Evolutionary conservation across 768 basidiomycete species (phyloP).

Genomic region (Tylopilus plumbeoviolaceoides): DNA sequence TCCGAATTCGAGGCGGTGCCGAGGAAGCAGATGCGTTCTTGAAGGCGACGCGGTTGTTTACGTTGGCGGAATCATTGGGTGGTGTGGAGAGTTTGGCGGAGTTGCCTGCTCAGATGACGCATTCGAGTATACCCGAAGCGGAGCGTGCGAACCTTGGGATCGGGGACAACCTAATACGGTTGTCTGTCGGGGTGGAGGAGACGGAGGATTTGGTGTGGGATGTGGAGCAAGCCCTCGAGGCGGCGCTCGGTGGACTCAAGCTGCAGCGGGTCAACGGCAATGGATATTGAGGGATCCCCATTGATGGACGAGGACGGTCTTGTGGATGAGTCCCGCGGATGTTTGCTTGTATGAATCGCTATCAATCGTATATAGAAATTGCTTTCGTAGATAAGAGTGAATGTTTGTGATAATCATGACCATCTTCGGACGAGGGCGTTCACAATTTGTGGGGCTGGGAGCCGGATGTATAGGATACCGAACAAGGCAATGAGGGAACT

Average conservation of each 20-base stretch:
- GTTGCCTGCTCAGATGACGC: conserved; percentile 86
- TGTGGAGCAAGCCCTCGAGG: conserved; percentile 26
- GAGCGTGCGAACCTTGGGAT: conserved; percentile 74
- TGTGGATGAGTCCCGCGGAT: no score
- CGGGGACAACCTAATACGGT: conserved; percentile 66
- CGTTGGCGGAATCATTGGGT: conserved; percentile 84
- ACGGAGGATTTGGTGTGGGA: conserved; percentile 64
- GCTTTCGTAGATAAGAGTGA: no score
- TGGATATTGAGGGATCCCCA: neutral
- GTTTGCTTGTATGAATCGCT: no score
- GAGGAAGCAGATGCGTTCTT: conserved; percentile 65
- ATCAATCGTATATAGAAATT: no score
- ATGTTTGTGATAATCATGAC: no score
- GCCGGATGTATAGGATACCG: no score
- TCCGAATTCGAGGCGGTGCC: conserved; percentile 52
- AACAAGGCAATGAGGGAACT: no score
- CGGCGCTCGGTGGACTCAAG: conserved; percentile 2
- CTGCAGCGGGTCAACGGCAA: conserved; percentile 4
- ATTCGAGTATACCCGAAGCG: conserved; percentile 65
- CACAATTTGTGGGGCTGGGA: no score
- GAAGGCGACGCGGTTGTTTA: conserved; percentile 59
- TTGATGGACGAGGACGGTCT: no score
- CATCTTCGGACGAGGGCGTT: no score
- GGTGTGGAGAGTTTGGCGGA: conserved; percentile 92
- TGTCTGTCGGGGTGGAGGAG: conserved; percentile 91